Conservation (phyloP, 2,329 filamentous ascomycete genomes). For the Penicillium brevicompactum region DNA sequence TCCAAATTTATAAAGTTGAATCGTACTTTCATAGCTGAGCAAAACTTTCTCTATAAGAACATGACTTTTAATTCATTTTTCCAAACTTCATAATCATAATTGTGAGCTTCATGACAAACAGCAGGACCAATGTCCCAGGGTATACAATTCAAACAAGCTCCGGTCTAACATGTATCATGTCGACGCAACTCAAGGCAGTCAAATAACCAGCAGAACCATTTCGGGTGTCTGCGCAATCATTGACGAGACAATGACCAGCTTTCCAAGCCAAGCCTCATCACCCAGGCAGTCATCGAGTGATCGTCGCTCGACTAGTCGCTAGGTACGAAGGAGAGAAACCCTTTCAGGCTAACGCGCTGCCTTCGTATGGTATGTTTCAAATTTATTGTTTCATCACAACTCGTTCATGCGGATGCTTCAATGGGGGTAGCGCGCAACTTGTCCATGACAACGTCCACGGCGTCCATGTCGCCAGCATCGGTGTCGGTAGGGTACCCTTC, state of each 20-base stretch:
- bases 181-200: slow-evolving; percentile 1
- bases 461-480: slow-evolving; percentile 87
- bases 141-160: slow-evolving; percentile 16
- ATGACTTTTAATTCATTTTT: neutral
- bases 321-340: neutral
- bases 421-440: slow-evolving; percentile 57
- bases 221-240: slow-evolving; percentile 1
- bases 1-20: no score
- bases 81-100: neutral
- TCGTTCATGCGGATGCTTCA: slow-evolving; percentile 29
- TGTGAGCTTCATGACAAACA: neutral
- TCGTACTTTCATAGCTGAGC: no score
- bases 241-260: neutral
- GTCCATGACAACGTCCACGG: slow-evolving; percentile 73
- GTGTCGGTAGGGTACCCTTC: slow-evolving; percentile 62
- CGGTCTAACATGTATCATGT: neutral
- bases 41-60: neutral
- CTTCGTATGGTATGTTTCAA: slow-evolving; percentile 1
- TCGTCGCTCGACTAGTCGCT: neutral
- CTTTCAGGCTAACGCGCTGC: neutral
- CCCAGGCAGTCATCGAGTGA: neutral
- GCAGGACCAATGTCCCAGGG: slow-evolving; percentile 6
- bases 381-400: neutral
- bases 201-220: slow-evolving; percentile 7
- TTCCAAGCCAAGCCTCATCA: neutral